These are phyloP conservation scores for Cymbopogon flexuosus DNA, from an alignment of 202 grass and related monocot species.

Conservation along the genomic window DNA sequence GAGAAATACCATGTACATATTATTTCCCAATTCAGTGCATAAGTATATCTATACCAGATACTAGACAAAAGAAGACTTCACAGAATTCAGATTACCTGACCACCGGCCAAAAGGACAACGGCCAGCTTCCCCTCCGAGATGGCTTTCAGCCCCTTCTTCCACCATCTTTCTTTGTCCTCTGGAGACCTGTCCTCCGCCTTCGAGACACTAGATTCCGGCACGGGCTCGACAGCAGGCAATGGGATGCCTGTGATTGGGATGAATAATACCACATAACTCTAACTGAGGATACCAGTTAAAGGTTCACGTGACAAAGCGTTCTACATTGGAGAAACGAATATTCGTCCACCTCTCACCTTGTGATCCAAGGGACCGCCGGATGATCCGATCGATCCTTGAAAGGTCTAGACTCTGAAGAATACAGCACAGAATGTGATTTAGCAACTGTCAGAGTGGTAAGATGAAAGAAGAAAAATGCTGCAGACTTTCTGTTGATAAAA, in stretches of 20 bases:
- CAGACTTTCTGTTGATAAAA: not conserved
- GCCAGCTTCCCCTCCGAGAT: slow-evolving; percentile 96
- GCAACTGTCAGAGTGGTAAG: not conserved
- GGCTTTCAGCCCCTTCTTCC: slow-evolving; percentile 89
- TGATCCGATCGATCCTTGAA: slow-evolving; percentile 90
- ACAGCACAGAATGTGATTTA: not conserved
- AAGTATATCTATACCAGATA: not conserved
- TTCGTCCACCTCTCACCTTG: slow-evolving; percentile 46
- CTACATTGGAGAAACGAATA: not conserved
- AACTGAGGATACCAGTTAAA: not conserved
- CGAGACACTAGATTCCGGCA: slow-evolving; percentile 85
- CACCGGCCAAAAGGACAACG: slow-evolving; percentile 84
- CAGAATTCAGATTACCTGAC: slow-evolving; percentile 59
- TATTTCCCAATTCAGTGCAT: not conserved
- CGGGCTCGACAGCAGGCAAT: slow-evolving; percentile 59
- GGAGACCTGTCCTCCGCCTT: slow-evolving; percentile 75
- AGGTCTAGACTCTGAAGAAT: slow-evolving; percentile 77
- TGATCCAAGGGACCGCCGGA: slow-evolving; percentile 83
- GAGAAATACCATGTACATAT: slow-evolving; percentile 24
- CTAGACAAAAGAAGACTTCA: not conserved
- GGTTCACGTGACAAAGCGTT: not conserved
- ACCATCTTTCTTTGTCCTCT: slow-evolving; percentile 85
- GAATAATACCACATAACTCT: not conserved
- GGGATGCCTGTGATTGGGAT: slow-evolving; percentile 42
- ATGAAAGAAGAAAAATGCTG: not conserved